phyloP scores from a whole-genome alignment of 2,329 filamentous ascomycete species.

The Phialocephala sp. region DNA sequence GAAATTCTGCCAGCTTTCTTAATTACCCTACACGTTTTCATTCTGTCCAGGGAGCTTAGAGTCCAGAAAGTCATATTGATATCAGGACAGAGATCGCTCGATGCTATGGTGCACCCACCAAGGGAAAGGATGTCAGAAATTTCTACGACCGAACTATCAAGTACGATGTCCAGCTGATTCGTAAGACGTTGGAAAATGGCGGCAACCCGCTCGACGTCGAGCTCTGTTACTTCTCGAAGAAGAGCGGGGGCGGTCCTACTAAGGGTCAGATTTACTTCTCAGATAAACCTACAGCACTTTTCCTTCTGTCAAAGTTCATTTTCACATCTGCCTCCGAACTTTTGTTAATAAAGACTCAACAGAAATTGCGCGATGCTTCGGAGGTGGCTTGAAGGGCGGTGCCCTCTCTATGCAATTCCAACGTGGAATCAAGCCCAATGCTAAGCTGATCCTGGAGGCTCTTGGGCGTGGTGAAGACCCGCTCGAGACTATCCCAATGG shows the following conservation, averaged over 20 bases:
- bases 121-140: constrained; percentile 21
- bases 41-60: not conserved
- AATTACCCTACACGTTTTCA: constrained; percentile 8
- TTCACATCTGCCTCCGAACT: not conserved
- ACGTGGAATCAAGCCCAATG: constrained; percentile 11
- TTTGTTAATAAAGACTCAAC: not conserved
- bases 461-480: constrained; percentile 16
- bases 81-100: constrained; percentile 26
- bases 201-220: constrained; percentile 24
- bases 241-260: not conserved
- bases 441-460: constrained; percentile 13
- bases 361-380: constrained; percentile 12
- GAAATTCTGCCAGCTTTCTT: constrained; percentile 5
- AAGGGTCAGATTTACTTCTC: constrained; percentile 24
- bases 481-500: constrained; percentile 12
- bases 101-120: constrained; percentile 26
- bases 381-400: constrained; percentile 14
- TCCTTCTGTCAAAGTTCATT: not conserved
- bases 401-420: constrained; percentile 14
- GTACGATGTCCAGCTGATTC: constrained; percentile 23
- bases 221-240: constrained; percentile 15
- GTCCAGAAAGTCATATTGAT: constrained; percentile 22
- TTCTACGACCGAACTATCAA: constrained; percentile 21
- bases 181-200: constrained; percentile 16
- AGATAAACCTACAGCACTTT: not conserved